These are phyloP conservation scores for Cicer arietinum DNA, from an alignment of 306 rosid genomes.

Conservation along the genomic window DNA sequence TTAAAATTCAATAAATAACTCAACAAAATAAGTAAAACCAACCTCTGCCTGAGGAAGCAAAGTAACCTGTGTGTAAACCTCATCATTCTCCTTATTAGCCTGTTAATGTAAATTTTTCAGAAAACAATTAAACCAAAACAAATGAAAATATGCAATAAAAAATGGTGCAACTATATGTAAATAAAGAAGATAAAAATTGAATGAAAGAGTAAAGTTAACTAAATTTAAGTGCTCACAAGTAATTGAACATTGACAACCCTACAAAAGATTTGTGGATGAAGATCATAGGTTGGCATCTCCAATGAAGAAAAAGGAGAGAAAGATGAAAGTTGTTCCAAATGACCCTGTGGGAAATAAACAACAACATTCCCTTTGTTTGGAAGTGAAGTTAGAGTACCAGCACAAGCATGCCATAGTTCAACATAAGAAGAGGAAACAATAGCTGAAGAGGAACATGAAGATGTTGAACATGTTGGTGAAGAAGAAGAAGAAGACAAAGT, in stretches of 20 bases:
- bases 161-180: conserved; percentile 35
- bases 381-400: conserved; percentile 91
- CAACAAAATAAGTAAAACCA: conserved; percentile 35
- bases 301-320: conserved; percentile 71
- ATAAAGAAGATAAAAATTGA: conserved; percentile 31
- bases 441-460: conserved; percentile 68
- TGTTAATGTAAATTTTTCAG: conserved; percentile 33
- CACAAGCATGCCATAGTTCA: conserved; percentile 98
- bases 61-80: conserved; percentile 88
- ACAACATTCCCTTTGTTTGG: conserved; percentile 94
- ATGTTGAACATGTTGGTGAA: conserved; percentile 62
- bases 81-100: conserved; percentile 99
- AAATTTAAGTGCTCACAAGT: conserved; percentile 65
- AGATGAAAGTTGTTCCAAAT: conserved; percentile 77
- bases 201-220: conserved; percentile 5
- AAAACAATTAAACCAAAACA: conserved; percentile 31
- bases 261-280: conserved; percentile 89
- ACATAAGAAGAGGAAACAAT: conserved; percentile 71
- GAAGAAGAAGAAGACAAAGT: conserved; percentile 58
- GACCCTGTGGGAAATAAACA: conserved; percentile 94
- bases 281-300: conserved; percentile 76
- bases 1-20: not conserved
- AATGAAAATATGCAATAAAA: conserved; percentile 15
- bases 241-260: conserved; percentile 82
- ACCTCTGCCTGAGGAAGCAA: conserved; percentile 90